Evolutionary conservation across 768 basidiomycete genomes (phyloP).

Genomic region (Agaricus subrufescens): DNA sequence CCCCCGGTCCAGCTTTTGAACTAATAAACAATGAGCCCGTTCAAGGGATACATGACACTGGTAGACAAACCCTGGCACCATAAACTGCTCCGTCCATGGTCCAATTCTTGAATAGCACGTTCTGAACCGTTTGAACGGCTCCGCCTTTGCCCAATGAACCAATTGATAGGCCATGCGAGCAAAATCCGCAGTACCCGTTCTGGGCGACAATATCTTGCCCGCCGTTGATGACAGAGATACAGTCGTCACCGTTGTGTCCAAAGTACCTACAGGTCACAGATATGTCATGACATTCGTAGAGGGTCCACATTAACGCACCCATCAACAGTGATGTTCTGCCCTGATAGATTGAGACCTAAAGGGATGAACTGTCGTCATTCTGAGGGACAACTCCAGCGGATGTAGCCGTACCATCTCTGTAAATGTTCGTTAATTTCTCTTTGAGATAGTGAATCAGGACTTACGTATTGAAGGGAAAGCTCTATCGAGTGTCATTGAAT

Average conservation of each 20-base stretch:
- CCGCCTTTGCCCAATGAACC: constrained; percentile 40
- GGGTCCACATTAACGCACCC: constrained; percentile 17
- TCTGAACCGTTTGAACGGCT: constrained; percentile 33
- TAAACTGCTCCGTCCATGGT: constrained; percentile 46
- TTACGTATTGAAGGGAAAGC: constrained; percentile 41
- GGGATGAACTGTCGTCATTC: not conserved
- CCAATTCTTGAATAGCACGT: constrained; percentile 44
- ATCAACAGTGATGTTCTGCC: constrained; percentile 35
- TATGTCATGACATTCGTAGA: not conserved
- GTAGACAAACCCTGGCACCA: constrained; percentile 30
- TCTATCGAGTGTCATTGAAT: constrained; percentile 13
- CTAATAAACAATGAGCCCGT: constrained; percentile 13
- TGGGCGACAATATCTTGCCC: constrained; percentile 38
- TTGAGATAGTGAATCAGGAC: constrained; percentile 12
- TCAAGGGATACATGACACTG: not conserved
- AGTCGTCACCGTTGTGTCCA: constrained; percentile 45
- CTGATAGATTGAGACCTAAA: constrained; percentile 30
- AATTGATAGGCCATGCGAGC: constrained; percentile 43
- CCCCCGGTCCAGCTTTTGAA: constrained; percentile 49
- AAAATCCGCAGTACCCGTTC: constrained; percentile 42
- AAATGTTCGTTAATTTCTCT: not conserved
- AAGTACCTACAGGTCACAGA: constrained; percentile 22
- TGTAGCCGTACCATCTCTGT: constrained; percentile 9
- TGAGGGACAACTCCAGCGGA: not conserved
- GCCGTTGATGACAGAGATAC: constrained; percentile 42